Conservation (phyloP, 257 asterid genomes). For the Lavandula angustifolia region DNA sequence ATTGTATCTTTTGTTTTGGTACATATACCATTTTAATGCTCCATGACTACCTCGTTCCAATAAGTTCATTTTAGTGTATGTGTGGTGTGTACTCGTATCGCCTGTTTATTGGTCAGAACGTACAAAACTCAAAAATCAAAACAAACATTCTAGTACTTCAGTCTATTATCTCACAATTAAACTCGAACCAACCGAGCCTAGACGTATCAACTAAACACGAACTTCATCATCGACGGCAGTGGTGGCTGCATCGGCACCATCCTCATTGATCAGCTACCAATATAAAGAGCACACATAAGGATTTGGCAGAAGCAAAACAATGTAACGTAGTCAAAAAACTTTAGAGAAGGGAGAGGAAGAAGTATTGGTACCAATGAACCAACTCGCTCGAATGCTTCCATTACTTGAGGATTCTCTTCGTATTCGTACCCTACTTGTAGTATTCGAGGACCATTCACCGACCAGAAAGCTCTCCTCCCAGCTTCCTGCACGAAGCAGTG, state of each 20-base stretch:
- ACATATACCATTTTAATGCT: no score
- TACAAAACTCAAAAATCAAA: neutral
- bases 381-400: constrained; percentile 92
- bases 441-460: constrained; percentile 86
- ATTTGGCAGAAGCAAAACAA: constrained; percentile 8
- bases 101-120: no score
- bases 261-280: constrained; percentile 68
- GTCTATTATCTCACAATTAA: no score
- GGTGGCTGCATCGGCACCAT: constrained; percentile 47
- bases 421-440: constrained; percentile 85
- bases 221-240: neutral
- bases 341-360: constrained; percentile 8
- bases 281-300: constrained; percentile 9
- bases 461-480: constrained; percentile 95
- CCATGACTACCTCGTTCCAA: no score
- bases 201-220: neutral
- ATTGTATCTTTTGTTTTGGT: no score
- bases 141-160: no score
- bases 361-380: constrained; percentile 74
- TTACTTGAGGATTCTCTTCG: constrained; percentile 74
- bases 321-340: neutral
- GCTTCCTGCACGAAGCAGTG: constrained; percentile 57
- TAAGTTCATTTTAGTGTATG: no score
- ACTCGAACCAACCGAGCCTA: neutral
- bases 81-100: no score